phyloP scores from a whole-genome alignment of 169 alveolate genomes.

The Plasmodium coatneyi region DNA sequence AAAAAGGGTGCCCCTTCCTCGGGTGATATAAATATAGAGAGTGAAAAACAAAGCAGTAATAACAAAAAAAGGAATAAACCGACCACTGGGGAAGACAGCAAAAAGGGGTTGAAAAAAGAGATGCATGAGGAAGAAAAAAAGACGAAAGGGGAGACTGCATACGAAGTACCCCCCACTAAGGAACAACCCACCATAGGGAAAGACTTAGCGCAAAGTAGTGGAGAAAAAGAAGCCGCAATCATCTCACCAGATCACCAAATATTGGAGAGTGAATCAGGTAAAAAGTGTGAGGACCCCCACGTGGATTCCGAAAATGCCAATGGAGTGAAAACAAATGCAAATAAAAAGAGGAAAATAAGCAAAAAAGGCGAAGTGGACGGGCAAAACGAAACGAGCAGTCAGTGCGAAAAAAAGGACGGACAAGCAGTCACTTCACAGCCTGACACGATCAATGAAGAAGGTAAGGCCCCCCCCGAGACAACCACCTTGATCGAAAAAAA shows the following conservation, averaged over 20 bases:
- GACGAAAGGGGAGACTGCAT: background rate
- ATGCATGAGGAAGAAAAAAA: background rate
- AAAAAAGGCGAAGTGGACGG: conserved; percentile 24
- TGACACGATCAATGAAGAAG: background rate
- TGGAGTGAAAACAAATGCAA: conserved; percentile 1
- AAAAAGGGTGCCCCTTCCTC: background rate
- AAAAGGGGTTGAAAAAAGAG: conserved; percentile 2
- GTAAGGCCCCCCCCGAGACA: background rate
- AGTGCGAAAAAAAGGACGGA: conserved; percentile 1
- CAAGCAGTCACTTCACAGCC: background rate
- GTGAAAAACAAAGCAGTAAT: conserved; percentile 2
- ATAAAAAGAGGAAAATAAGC: background rate
- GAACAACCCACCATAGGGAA: background rate
- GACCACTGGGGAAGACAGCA: conserved; percentile 30
- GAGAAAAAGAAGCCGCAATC: background rate
- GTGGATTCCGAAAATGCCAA: background rate
- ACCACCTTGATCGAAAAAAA: background rate
- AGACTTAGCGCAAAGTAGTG: background rate
- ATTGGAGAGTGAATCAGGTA: conserved; percentile 23
- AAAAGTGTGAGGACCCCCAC: background rate
- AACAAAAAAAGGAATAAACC: conserved; percentile 7
- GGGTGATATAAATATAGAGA: background rate
- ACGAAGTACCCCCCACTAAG: background rate
- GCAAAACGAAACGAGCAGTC: background rate
- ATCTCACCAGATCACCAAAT: background rate